These are phyloP conservation scores for Sugiyamaella neomexicana DNA, from an alignment of 1,139 yeast genomes.

Conservation along the genomic window DNA sequence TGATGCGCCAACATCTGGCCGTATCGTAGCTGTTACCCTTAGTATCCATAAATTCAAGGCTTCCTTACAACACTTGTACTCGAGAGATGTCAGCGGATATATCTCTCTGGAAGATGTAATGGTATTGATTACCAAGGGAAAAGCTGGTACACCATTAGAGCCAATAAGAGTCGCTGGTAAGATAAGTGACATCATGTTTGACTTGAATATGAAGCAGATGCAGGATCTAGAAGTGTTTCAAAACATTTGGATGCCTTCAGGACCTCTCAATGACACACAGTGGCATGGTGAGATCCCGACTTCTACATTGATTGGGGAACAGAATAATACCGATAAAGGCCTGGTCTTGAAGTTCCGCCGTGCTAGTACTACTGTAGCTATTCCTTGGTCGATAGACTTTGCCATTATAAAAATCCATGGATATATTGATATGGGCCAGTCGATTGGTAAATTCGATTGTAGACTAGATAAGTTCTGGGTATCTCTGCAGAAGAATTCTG, in stretches of 20 bases:
- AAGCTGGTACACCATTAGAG: slow-evolving; percentile 26
- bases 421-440: slow-evolving; percentile 76
- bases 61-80: slow-evolving; percentile 83
- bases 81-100: slow-evolving; percentile 84
- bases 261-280: slow-evolving; percentile 2
- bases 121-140: slow-evolving; percentile 39
- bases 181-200: slow-evolving; percentile 58
- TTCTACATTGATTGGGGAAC: not conserved
- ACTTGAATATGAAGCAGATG: slow-evolving; percentile 75
- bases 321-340: slow-evolving; percentile 21
- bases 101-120: slow-evolving; percentile 55
- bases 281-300: not conserved
- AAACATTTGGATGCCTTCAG: slow-evolving; percentile 75
- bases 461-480: slow-evolving; percentile 64
- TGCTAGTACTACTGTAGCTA: slow-evolving; percentile 62
- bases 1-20: slow-evolving; percentile 45
- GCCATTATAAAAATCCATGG: slow-evolving; percentile 55
- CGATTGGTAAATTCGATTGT: slow-evolving; percentile 67
- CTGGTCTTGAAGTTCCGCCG: slow-evolving; percentile 56
- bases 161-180: slow-evolving; percentile 49
- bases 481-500: slow-evolving; percentile 56
- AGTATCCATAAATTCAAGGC: slow-evolving; percentile 58
- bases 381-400: slow-evolving; percentile 75
- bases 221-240: slow-evolving; percentile 81
- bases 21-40: slow-evolving; percentile 46